These are phyloP conservation scores for Middelhovenomyces tepae DNA, from an alignment of 805 yeast genomes.

Conservation along the genomic window DNA sequence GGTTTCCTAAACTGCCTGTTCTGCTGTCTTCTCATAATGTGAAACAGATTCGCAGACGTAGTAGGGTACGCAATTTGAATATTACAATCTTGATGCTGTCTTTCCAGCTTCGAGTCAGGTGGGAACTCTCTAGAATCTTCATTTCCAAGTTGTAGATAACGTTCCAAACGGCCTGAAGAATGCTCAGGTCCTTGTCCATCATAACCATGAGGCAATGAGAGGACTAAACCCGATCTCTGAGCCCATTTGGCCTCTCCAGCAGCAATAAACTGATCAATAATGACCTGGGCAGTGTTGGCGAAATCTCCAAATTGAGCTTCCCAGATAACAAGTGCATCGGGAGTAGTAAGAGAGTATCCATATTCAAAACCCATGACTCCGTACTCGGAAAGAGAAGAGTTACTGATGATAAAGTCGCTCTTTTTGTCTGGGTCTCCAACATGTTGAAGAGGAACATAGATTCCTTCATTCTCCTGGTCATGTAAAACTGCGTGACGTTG, in stretches of 20 bases:
- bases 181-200: slow-evolving; percentile 99
- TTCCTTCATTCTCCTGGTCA: slow-evolving; percentile 80
- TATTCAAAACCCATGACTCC: slow-evolving; percentile 99
- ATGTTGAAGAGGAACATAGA: slow-evolving; percentile 78
- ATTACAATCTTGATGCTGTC: slow-evolving; percentile 98
- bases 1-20: slow-evolving; percentile 95
- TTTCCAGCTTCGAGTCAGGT: slow-evolving; percentile 70
- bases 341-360: slow-evolving; percentile 96
- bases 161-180: slow-evolving; percentile 94
- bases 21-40: slow-evolving; percentile 95
- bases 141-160: slow-evolving; percentile 90
- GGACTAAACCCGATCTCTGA: slow-evolving; percentile 93
- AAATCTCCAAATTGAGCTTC: slow-evolving; percentile 99
- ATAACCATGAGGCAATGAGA: slow-evolving; percentile 97
- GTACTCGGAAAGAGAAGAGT: slow-evolving; percentile 95
- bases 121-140: slow-evolving; percentile 97
- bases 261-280: slow-evolving; percentile 91
- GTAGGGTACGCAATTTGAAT: slow-evolving; percentile 98
- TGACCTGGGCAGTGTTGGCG: slow-evolving; percentile 98
- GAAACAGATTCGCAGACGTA: slow-evolving; percentile 95
- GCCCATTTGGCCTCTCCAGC: slow-evolving; percentile 98
- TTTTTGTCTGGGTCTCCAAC: slow-evolving; percentile 68
- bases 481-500: slow-evolving; percentile 98
- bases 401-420: slow-evolving; percentile 69
- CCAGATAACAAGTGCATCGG: slow-evolving; percentile 96